Conservation (phyloP, 441 rosid species). For the Corymbia citriodora region DNA sequence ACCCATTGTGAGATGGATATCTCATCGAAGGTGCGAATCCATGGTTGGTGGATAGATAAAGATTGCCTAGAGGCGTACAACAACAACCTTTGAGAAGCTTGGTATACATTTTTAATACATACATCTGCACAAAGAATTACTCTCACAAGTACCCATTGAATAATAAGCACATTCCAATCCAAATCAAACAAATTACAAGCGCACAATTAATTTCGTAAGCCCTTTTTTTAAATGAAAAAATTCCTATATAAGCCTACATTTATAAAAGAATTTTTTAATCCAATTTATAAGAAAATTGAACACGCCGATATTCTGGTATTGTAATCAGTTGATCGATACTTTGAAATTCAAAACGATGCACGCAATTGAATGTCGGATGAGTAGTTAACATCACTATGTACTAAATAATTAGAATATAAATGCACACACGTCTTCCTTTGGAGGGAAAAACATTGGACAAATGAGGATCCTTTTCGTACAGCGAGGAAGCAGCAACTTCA, state of each 20-base stretch:
- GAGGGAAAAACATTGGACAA: not conserved
- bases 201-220: not conserved
- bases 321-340: not conserved
- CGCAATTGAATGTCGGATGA: not conserved
- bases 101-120: not conserved
- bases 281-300: not conserved
- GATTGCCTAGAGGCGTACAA: fast-evolving
- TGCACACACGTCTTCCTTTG: not conserved
- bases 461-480: not conserved
- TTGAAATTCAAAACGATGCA: not conserved
- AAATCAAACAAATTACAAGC: not conserved
- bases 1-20: too few relatives aligned
- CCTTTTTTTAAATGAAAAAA: fast-evolving
- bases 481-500: not conserved
- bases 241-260: fast-evolving
- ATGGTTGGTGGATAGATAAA: fast-evolving
- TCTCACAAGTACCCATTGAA: not conserved
- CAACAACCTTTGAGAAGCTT: not conserved
- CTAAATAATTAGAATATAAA: not conserved
- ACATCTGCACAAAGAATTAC: fast-evolving
- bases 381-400: not conserved
- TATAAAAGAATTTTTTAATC: fast-evolving
- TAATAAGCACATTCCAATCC: too few relatives aligned
- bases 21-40: fast-evolving
- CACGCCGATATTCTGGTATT: too few relatives aligned